phyloP scores from a whole-genome alignment of 345 rosid species.

The Punica granatum region DNA sequence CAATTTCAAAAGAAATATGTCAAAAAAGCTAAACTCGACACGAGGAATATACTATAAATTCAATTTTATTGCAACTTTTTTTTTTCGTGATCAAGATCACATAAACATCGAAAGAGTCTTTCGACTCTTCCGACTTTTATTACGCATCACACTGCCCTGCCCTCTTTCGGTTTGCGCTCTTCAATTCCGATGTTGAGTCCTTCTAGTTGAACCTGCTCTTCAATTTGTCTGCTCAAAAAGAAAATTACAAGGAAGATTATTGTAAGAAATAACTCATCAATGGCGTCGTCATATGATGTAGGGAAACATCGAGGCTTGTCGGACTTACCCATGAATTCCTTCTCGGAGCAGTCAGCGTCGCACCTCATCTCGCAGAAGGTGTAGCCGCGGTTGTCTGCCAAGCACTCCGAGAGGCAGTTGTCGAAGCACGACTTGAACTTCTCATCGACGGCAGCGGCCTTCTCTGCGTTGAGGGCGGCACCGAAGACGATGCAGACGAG shows the following conservation, averaged over 20 bases:
- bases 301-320: not conserved
- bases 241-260: not conserved
- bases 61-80: not conserved
- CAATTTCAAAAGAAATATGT: too few species aligned
- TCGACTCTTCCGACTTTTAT: not conserved
- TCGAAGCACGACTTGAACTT: slow-evolving; percentile 10
- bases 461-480: slow-evolving; percentile 3
- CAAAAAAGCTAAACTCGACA: too few species aligned
- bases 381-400: slow-evolving; percentile 9
- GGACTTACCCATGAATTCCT: slow-evolving; percentile 5
- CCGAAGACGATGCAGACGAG: slow-evolving; percentile 21
- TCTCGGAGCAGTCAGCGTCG: slow-evolving; percentile 17
- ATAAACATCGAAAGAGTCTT: not conserved
- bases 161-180: not conserved
- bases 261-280: too few species aligned
- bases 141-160: not conserved
- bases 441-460: slow-evolving; percentile 3
- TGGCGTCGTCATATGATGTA: not conserved
- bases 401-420: slow-evolving; percentile 16
- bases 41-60: not conserved
- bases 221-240: not conserved
- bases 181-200: not conserved
- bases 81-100: not conserved
- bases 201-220: not conserved
- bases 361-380: slow-evolving; percentile 31